A percentile compares a stretch with the other conserved stretches of the same genome.
Conservation (phyloP, 768 basidiomycete species). For the Suillus lakei region DNA sequence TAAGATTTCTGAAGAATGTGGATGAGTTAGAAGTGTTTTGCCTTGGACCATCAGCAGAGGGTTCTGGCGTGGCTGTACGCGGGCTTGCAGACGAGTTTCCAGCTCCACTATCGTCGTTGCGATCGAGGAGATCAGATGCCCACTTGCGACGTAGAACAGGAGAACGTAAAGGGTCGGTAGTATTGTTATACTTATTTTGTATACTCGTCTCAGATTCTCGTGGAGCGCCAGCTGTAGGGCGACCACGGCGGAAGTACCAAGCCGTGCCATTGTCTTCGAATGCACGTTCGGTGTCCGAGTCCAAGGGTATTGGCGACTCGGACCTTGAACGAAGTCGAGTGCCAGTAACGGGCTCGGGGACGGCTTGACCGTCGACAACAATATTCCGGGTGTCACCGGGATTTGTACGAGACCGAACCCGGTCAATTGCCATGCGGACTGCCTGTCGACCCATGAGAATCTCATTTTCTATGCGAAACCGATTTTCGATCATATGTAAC, state of each 20-base stretch:
- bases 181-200: slow-evolving; percentile 30
- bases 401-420: slow-evolving; percentile 27
- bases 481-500: slow-evolving; percentile 94
- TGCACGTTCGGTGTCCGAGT: slow-evolving; percentile 79
- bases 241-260: slow-evolving; percentile 59
- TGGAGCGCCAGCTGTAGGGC: slow-evolving; percentile 27
- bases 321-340: slow-evolving; percentile 18
- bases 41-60: slow-evolving; percentile 11
- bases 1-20: slow-evolving; percentile 48
- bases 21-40: slow-evolving; percentile 26
- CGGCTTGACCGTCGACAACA: slow-evolving; percentile 24
- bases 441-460: slow-evolving; percentile 79
- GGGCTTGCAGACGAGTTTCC: slow-evolving; percentile 14
- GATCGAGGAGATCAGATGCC: slow-evolving; percentile 48
- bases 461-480: slow-evolving; percentile 83
- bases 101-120: slow-evolving; percentile 19
- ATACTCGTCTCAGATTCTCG: slow-evolving; percentile 40
- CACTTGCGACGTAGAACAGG: slow-evolving; percentile 52
- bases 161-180: slow-evolving; percentile 44
- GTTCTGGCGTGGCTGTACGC: slow-evolving; percentile 16
- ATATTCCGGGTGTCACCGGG: slow-evolving; percentile 27
- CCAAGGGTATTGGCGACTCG: slow-evolving; percentile 68
- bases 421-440: slow-evolving; percentile 61
- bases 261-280: slow-evolving; percentile 58
- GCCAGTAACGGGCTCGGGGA: slow-evolving; percentile 31